Evolutionary conservation across 2,329 filamentous ascomycete genomes (phyloP).

Genomic region (Tolypocladium paradoxum): DNA sequence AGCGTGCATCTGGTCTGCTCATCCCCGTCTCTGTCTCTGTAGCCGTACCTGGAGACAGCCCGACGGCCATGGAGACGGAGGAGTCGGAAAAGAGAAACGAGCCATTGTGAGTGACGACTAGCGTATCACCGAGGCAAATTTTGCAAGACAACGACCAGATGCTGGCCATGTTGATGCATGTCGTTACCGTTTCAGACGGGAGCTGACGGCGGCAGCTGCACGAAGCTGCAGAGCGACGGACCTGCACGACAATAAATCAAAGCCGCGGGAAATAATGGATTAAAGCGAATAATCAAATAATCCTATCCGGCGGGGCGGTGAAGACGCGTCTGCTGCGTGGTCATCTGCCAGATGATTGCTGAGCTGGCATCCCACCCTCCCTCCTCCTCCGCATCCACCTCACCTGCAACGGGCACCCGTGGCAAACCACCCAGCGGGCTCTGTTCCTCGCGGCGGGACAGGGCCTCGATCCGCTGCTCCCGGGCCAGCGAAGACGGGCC

Average conservation of each 20-base stretch:
- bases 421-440: neutral
- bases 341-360: slow-evolving; percentile 26
- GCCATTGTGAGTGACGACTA: neutral
- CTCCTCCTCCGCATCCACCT: slow-evolving; percentile 5
- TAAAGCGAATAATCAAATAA: neutral
- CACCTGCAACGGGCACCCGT: neutral
- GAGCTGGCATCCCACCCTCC: slow-evolving; percentile 21
- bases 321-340: slow-evolving; percentile 10
- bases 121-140: neutral
- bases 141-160: neutral
- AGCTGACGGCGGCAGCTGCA: neutral
- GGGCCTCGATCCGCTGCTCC: neutral
- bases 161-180: neutral
- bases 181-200: neutral
- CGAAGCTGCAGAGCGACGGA: neutral
- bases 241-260: neutral
- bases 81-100: too few species aligned
- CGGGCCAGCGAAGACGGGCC: neutral
- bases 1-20: neutral
- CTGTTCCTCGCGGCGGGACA: neutral
- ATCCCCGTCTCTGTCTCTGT: neutral
- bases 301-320: slow-evolving; percentile 2
- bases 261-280: neutral
- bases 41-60: too few species aligned
- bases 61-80: too few species aligned